Conservation (phyloP, 1,284 basidiomycete genomes). For the Spongispora temasekensis region DNA sequence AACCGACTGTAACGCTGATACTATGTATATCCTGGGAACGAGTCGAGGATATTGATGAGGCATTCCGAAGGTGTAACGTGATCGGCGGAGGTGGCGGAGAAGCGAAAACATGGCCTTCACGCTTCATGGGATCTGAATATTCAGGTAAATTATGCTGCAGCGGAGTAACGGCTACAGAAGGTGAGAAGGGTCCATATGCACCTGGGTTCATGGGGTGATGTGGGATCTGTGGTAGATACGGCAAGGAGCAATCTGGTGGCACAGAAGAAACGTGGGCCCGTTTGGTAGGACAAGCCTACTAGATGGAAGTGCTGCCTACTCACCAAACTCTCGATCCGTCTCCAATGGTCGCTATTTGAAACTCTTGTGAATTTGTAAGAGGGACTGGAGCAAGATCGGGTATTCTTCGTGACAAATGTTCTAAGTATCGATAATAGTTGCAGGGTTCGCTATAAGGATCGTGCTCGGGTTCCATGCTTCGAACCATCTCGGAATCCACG, state of each 20-base stretch:
- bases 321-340: not conserved
- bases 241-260: not conserved
- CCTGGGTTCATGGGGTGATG: conserved; percentile 1
- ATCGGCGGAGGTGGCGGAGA: not conserved
- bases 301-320: not conserved
- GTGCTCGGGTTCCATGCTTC: conserved; percentile 1
- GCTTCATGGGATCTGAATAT: conserved; percentile 5
- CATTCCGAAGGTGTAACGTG: not conserved
- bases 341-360: not conserved
- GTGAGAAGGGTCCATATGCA: not conserved
- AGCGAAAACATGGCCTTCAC: not conserved
- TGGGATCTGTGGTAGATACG: not conserved
- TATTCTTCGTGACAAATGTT: not conserved
- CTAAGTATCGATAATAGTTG: not conserved
- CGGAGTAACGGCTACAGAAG: not conserved
- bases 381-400: not conserved
- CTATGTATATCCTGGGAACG: conserved; percentile 8
- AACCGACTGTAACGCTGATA: not conserved
- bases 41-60: not conserved
- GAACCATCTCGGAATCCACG: conserved; percentile 4
- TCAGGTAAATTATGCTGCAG: not conserved
- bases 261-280: not conserved
- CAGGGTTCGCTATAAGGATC: conserved; percentile 7
- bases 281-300: conserved; percentile 4
- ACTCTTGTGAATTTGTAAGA: conserved; percentile 12